These are phyloP conservation scores for Colletotrichum sp. DNA, from an alignment of 2,329 filamentous ascomycete species.

Conservation along the genomic window DNA sequence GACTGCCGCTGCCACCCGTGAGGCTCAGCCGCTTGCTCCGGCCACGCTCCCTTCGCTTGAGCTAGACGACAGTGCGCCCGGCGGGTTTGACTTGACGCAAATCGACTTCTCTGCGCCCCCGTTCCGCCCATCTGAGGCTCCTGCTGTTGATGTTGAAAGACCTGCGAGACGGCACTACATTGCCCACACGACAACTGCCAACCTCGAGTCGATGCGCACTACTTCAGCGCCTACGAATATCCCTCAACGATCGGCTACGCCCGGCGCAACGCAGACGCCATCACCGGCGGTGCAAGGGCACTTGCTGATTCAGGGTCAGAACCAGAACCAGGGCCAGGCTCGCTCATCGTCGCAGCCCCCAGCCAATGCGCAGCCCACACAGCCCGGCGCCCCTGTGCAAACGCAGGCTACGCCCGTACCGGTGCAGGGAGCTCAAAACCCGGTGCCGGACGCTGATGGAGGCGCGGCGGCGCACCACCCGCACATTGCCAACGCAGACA, in stretches of 20 bases:
- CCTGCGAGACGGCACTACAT: neutral
- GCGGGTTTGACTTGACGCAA: neutral
- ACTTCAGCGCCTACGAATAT: neutral
- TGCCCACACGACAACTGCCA: neutral
- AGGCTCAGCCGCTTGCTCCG: slow-evolving; percentile 15
- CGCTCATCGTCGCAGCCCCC: neutral
- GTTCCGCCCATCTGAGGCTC: neutral
- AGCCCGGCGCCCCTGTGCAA: slow-evolving; percentile 18
- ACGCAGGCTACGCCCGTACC: slow-evolving; percentile 16
- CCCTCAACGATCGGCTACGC: neutral
- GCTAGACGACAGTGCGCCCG: neutral
- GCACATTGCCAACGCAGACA: slow-evolving; percentile 50
- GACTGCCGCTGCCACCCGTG: slow-evolving; percentile 27
- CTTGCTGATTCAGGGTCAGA: slow-evolving; percentile 11
- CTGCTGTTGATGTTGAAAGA: neutral
- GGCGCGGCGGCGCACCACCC: slow-evolving; percentile 42
- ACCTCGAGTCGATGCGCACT: neutral
- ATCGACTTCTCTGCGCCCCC: neutral
- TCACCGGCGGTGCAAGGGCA: slow-evolving; percentile 9
- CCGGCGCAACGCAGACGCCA: neutral
- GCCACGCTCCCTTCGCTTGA: neutral
- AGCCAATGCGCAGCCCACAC: neutral
- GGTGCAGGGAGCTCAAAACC: slow-evolving; percentile 6
- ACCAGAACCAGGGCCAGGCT: neutral
- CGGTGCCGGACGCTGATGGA: slow-evolving; percentile 24